A percentile compares a stretch with the other conserved stretches of the same genome.
Conservation (phyloP, 768 basidiomycete genomes). For the Leccinum arenicola region DNA sequence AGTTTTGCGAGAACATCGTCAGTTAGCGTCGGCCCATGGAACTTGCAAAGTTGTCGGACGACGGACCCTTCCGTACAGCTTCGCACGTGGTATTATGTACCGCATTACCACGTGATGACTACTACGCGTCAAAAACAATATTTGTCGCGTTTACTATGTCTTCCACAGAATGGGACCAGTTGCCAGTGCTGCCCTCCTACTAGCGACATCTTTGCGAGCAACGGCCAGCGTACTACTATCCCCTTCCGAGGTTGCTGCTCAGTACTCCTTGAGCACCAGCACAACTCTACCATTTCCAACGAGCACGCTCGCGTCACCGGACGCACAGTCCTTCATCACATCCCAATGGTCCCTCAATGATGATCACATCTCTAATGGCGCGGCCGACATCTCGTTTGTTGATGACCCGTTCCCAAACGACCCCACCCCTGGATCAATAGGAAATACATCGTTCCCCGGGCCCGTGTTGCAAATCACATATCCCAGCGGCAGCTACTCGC, state of each 20-base stretch:
- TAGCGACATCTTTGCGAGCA: not conserved
- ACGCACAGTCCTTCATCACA: slow-evolving; percentile 50
- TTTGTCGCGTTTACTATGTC: not conserved
- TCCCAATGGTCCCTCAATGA: slow-evolving; percentile 61
- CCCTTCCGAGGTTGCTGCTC: slow-evolving; percentile 40
- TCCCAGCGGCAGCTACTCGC: slow-evolving; percentile 56
- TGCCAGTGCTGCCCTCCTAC: not conserved
- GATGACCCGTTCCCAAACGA: slow-evolving; percentile 61
- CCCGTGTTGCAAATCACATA: slow-evolving; percentile 62
- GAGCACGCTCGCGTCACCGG: slow-evolving; percentile 48
- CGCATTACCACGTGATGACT: slow-evolving; percentile 22
- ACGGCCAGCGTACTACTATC: slow-evolving; percentile 2
- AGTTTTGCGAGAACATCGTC: slow-evolving; percentile 30
- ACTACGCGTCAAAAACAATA: slow-evolving; percentile 1
- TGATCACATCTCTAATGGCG: slow-evolving; percentile 58
- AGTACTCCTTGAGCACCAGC: slow-evolving; percentile 55
- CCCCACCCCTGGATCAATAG: slow-evolving; percentile 33
- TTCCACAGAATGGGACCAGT: not conserved
- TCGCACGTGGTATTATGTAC: slow-evolving; percentile 6
- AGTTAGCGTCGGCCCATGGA: slow-evolving; percentile 19
- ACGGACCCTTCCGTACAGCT: not conserved
- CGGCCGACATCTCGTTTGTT: slow-evolving; percentile 58
- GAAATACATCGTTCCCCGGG: slow-evolving; percentile 22
- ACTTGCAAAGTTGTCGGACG: not conserved
- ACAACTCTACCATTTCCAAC: slow-evolving; percentile 66